Base-by-base conservation (phyloP, 2,329 filamentous ascomycete genomes). In the Thyridium curvatum region DNA sequence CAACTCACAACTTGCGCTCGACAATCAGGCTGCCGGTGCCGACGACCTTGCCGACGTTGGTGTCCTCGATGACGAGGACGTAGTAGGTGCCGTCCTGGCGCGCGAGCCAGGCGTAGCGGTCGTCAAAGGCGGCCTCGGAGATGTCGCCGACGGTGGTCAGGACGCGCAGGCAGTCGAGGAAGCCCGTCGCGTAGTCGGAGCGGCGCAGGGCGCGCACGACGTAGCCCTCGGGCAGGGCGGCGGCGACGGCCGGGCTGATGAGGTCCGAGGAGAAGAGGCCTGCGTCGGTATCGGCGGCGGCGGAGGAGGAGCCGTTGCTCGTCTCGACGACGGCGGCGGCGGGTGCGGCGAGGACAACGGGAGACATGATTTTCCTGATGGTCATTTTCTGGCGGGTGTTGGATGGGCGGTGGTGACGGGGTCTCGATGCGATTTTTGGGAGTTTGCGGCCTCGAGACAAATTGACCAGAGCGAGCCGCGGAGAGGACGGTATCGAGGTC, bases 81-180 rank as follows among this genome's bases (percentile, higher is more conserved):
- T 86, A 95, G 70, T 97, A 96, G 44, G 81, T 77, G 47, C 80
- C 84, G 45, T 80, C 80, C 52, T 84, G 80, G 37, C 71, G 68
- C 33, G 73, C 69, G 70, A 96, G 90, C 76, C 84, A 90, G 48
- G 89, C 79, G 64, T 86, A 97, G 42, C 88, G 82, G 57, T 84
- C 72, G 51, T 80, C 74, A 71, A 91, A 97, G 44, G 79, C 73
- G 43, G 79, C 75, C 58, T 85, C 75, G 35, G 72, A 75, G 50
- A 96, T 83, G 44, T 96, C 88, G 46, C 93, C 93, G 17, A 97
- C 91, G 8, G 86, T 93, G 3, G 93, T 97, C 53, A 98, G 72
- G 30, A 96, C 89, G 34, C 88, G 80, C 47, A 98, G 71, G 44
- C 93, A 91, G 56, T 95, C 88, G 51, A 98, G 81, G 62, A 95